Evolutionary conservation across 805 yeast species (phyloP).

Genomic region (Scheffersomyces amazonensis): DNA sequence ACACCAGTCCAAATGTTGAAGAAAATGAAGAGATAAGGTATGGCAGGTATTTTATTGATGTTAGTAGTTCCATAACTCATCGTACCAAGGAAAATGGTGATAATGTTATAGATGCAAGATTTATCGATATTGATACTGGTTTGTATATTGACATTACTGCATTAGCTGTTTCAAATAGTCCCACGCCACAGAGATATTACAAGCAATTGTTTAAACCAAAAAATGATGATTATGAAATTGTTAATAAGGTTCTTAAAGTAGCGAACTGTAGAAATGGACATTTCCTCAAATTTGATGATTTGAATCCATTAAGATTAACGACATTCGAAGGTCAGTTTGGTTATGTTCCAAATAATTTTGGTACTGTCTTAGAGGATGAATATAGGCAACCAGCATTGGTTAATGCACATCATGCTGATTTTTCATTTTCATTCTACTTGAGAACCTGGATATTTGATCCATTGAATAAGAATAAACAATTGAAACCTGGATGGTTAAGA

Average conservation of each 20-base stretch:
- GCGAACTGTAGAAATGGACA: conserved; percentile 59
- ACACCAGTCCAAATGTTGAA: conserved; percentile 1
- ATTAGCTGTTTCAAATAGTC: conserved; percentile 19
- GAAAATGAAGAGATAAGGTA: conserved; percentile 12
- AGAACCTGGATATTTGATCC: neutral
- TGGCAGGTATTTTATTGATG: conserved; percentile 27
- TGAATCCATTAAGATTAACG: conserved; percentile 55
- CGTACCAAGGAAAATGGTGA: conserved; percentile 22
- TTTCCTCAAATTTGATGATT: conserved; percentile 45
- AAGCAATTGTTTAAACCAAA: conserved; percentile 7
- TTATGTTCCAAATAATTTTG: conserved; percentile 23
- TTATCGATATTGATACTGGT: conserved; percentile 61
- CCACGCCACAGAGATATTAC: conserved; percentile 17
- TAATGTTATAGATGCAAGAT: conserved; percentile 43
- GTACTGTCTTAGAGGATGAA: conserved; percentile 19
- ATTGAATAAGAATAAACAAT: too few species aligned
- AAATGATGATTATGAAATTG: conserved; percentile 1
- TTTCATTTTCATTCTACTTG: neutral
- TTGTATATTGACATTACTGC: conserved; percentile 59
- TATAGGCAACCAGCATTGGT: conserved; percentile 4
- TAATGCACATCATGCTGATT: neutral
- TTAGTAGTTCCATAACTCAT: conserved; percentile 29
- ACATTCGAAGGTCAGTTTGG: conserved; percentile 51
- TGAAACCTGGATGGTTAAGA: too few species aligned
- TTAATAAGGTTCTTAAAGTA: conserved; percentile 6